Evolutionary conservation across 345 rosid species (phyloP).

Genomic region (Conringia planisiliqua): DNA sequence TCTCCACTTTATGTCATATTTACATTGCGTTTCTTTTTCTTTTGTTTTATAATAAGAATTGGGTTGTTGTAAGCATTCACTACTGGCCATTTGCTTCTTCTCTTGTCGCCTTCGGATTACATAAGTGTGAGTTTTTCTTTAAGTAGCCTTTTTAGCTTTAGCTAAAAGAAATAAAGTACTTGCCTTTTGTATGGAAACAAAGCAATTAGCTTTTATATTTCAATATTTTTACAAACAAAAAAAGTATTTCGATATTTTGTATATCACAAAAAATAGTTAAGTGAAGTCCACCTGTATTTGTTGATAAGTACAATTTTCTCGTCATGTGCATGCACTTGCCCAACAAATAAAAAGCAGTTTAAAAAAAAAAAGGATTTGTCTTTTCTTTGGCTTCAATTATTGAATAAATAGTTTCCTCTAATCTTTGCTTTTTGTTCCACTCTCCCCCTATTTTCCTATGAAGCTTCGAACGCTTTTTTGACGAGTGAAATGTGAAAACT

Average conservation of each 20-base stretch:
- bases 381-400: conserved; percentile 31
- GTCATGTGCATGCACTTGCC: conserved; percentile 34
- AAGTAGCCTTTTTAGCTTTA: conserved; percentile 15
- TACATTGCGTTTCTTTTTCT: neutral
- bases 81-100: conserved; percentile 15
- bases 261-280: neutral
- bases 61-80: conserved; percentile 33
- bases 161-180: conserved; percentile 25
- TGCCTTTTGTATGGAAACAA: conserved; percentile 25
- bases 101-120: conserved; percentile 25
- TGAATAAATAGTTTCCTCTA: conserved; percentile 1
- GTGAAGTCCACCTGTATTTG: conserved; percentile 35
- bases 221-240: neutral
- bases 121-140: conserved; percentile 23
- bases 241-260: neutral
- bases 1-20: neutral
- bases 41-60: neutral
- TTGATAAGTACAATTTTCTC: conserved; percentile 18
- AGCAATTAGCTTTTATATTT: conserved; percentile 15
- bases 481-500: conserved; percentile 7
- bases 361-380: conserved; percentile 14
- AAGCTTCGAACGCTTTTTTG: conserved; percentile 32
- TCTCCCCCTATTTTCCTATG: conserved; percentile 13
- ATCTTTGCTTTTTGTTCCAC: neutral
- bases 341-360: neutral